Evolutionary conservation across 805 yeast genomes (phyloP).

Genomic region (Yarrowia sp.): DNA sequence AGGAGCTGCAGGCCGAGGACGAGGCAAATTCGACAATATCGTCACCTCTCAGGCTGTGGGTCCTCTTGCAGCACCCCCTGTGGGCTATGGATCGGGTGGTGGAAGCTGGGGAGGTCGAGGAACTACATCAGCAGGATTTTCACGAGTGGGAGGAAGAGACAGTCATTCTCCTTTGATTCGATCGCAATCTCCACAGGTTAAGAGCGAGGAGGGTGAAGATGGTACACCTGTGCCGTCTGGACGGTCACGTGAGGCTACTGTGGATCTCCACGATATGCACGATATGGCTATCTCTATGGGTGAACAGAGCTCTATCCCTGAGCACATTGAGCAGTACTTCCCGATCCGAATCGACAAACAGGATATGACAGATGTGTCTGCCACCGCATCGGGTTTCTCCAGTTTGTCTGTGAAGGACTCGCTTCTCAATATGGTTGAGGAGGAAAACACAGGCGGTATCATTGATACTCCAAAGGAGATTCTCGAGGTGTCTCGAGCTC

Average conservation of each 20-base stretch:
- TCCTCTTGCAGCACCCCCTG: slow-evolving; percentile 40
- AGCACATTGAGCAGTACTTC: slow-evolving; percentile 31
- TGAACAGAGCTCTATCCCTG: slow-evolving; percentile 23
- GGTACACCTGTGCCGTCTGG: background rate
- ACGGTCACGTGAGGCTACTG: slow-evolving; percentile 10
- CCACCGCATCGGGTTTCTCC: background rate
- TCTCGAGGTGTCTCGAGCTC: slow-evolving; percentile 17
- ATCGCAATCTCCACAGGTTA: slow-evolving; percentile 1
- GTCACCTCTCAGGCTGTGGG: slow-evolving; percentile 37
- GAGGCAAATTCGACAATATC: slow-evolving; percentile 32
- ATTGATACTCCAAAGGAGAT: slow-evolving; percentile 24
- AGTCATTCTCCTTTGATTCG: slow-evolving; percentile 16
- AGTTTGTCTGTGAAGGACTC: background rate
- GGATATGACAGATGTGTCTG: slow-evolving; percentile 27
- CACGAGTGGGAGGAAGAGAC: slow-evolving; percentile 7
- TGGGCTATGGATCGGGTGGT: slow-evolving; percentile 29
- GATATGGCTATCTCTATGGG: slow-evolving; percentile 22
- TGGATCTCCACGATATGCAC: slow-evolving; percentile 13
- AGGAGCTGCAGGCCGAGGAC: slow-evolving; percentile 26
- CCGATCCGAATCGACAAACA: slow-evolving; percentile 34
- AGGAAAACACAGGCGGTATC: background rate
- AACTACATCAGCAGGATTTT: background rate
- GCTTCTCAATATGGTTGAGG: background rate
- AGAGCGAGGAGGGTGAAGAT: slow-evolving; percentile 18
- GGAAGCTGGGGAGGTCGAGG: slow-evolving; percentile 17